phyloP scores from a whole-genome alignment of 495 filamentous ascomycete species.

The Penicillium silybi region DNA sequence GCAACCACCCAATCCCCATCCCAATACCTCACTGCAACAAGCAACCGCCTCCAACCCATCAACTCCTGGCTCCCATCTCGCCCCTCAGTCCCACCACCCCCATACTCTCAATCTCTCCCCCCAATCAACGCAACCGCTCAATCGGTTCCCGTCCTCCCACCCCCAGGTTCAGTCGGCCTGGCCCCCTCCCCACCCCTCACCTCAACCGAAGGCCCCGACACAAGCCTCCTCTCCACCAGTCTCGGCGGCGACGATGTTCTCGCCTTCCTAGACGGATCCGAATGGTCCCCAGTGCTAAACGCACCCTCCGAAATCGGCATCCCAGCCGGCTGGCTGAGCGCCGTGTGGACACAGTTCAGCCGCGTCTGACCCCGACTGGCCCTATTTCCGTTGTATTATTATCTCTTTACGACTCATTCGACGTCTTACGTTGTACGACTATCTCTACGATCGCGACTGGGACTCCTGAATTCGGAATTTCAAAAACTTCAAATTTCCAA shows the following conservation, averaged over 20 bases:
- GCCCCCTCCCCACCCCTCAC: slow-evolving; percentile 38
- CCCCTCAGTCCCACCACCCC: slow-evolving; percentile 32
- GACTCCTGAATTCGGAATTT: too few species aligned
- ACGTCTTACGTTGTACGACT: slow-evolving; percentile 16
- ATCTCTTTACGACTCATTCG: slow-evolving; percentile 17
- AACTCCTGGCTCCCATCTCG: slow-evolving; percentile 38
- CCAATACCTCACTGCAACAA: slow-evolving; percentile 30
- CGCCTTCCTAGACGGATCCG: slow-evolving; percentile 44
- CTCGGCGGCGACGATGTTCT: slow-evolving; percentile 46
- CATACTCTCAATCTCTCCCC: slow-evolving; percentile 40
- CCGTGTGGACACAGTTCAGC: slow-evolving; percentile 37
- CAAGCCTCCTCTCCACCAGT: slow-evolving; percentile 32
- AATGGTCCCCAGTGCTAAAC: slow-evolving; percentile 30
- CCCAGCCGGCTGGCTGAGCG: slow-evolving; percentile 39
- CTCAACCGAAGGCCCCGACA: slow-evolving; percentile 27
- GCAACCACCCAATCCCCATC: slow-evolving; percentile 30
- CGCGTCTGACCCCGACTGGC: slow-evolving; percentile 25
- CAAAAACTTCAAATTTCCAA: too few species aligned
- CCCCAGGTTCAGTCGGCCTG: slow-evolving; percentile 32
- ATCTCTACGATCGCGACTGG: slow-evolving; percentile 9
- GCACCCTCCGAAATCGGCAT: slow-evolving; percentile 34
- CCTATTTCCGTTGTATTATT: slow-evolving; percentile 15
- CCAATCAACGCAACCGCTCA: slow-evolving; percentile 37
- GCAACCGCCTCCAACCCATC: slow-evolving; percentile 40
- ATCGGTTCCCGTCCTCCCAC: slow-evolving; percentile 31